Evolutionary conservation across 768 basidiomycete species (phyloP).

Genomic region (Cubamyces lactineus): DNA sequence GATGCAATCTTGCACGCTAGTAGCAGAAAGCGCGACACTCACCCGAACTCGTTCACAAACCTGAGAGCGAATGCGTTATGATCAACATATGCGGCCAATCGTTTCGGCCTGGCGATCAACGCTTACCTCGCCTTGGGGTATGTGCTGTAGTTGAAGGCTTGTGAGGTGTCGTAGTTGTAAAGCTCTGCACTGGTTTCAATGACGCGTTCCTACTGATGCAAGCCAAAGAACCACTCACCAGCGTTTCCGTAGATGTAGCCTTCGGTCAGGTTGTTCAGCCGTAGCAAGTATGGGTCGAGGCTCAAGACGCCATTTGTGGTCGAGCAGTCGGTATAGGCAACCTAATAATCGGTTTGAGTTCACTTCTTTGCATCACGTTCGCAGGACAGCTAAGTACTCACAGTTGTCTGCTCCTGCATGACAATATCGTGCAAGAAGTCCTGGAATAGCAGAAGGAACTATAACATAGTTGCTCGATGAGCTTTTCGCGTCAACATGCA

Average conservation of each 20-base stretch:
- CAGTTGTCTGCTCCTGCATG: constrained; percentile 52
- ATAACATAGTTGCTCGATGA: background rate
- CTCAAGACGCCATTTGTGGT: constrained; percentile 59
- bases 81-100: background rate
- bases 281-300: constrained; percentile 56
- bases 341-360: constrained; percentile 32
- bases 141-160: constrained; percentile 57
- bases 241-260: constrained; percentile 60
- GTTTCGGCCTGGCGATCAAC: background rate
- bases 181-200: constrained; percentile 41
- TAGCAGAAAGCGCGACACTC: background rate
- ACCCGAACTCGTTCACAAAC: constrained; percentile 66
- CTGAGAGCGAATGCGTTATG: constrained; percentile 23
- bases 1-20: background rate
- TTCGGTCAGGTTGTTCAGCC: constrained; percentile 52
- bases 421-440: constrained; percentile 54
- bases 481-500: background rate
- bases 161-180: constrained; percentile 56
- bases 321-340: constrained; percentile 63
- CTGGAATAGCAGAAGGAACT: constrained; percentile 57
- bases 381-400: constrained; percentile 26
- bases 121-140: constrained; percentile 47
- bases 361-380: background rate
- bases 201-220: background rate
- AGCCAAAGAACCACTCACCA: constrained; percentile 35